Percentiles rank a stretch among this genome's conserved stretches.
Conservation (phyloP, 768 basidiomycete species). For the Clavulina sp. region DNA sequence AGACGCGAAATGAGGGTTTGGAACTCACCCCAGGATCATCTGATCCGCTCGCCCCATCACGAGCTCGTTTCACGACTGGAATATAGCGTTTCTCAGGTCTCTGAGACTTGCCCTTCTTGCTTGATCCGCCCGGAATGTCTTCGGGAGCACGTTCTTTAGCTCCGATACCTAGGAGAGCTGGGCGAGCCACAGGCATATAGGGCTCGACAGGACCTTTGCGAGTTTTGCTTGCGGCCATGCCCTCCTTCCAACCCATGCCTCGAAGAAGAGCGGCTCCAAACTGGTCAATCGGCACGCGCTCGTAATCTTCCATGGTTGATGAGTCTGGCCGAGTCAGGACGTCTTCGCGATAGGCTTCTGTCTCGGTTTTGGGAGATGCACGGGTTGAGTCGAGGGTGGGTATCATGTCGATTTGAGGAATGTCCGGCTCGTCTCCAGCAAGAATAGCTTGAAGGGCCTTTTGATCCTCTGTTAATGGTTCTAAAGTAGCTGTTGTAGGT, state of each 20-base stretch:
- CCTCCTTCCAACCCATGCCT: slow-evolving; percentile 94
- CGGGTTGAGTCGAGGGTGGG: slow-evolving; percentile 22
- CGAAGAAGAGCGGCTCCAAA: slow-evolving; percentile 87
- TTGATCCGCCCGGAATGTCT: slow-evolving; percentile 24
- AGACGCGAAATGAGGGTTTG: background rate
- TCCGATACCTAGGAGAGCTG: slow-evolving; percentile 80
- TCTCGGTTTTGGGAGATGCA: slow-evolving; percentile 44
- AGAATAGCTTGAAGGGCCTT: slow-evolving; percentile 24
- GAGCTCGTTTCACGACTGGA: slow-evolving; percentile 61
- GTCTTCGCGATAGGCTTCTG: slow-evolving; percentile 73
- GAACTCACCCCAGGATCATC: background rate
- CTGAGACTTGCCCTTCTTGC: slow-evolving; percentile 19
- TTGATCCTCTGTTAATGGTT: slow-evolving; percentile 18
- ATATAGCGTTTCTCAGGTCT: slow-evolving; percentile 59
- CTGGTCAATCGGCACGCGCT: slow-evolving; percentile 75
- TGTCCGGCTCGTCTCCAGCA: slow-evolving; percentile 19
- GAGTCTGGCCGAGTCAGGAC: slow-evolving; percentile 58
- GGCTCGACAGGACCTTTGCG: slow-evolving; percentile 51
- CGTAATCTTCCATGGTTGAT: slow-evolving; percentile 72
- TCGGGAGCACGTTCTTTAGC: slow-evolving; percentile 70
- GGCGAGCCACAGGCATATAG: slow-evolving; percentile 66
- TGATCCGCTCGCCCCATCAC: slow-evolving; percentile 18
- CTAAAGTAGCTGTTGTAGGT: slow-evolving; percentile 40
- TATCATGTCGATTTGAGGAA: slow-evolving; percentile 41
- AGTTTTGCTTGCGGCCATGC: slow-evolving; percentile 48